Percentiles rank a stretch among this genome's conserved stretches.
These are phyloP conservation scores for Clarireedia hainanense DNA, from an alignment of 2,329 filamentous ascomycete genomes.

Conservation along the genomic window DNA sequence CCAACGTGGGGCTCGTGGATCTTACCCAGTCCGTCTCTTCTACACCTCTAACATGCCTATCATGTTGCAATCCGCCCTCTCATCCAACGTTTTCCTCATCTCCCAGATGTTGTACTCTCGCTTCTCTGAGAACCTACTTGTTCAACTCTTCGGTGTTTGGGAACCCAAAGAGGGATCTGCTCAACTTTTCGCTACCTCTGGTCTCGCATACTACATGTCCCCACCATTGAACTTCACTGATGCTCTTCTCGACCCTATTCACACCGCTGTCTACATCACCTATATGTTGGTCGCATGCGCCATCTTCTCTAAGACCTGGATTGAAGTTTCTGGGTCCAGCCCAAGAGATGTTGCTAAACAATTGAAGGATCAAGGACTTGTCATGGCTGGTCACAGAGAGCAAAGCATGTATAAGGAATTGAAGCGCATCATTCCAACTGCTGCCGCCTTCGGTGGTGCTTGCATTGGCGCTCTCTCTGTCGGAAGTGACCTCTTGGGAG, in stretches of 20 bases:
- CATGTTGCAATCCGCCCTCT: slow-evolving; percentile 98
- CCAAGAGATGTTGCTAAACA: slow-evolving; percentile 98
- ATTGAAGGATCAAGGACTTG: slow-evolving; percentile 97
- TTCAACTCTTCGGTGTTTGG: slow-evolving; percentile 96
- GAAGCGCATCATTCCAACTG: slow-evolving; percentile 97
- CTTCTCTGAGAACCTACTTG: slow-evolving; percentile 97
- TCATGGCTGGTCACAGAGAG: slow-evolving; percentile 99
- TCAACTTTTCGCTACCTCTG: slow-evolving; percentile 87
- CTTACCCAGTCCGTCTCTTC: slow-evolving; percentile 97
- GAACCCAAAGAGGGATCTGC: slow-evolving; percentile 93
- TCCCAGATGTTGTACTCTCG: slow-evolving; percentile 99
- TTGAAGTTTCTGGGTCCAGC: slow-evolving; percentile 96
- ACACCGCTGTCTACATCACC: slow-evolving; percentile 88
- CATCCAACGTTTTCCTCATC: slow-evolving; percentile 98
- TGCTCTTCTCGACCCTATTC: slow-evolving; percentile 91
- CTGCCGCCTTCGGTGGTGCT: slow-evolving; percentile 94
- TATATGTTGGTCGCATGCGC: slow-evolving; percentile 98
- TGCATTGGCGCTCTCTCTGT: slow-evolving; percentile 98
- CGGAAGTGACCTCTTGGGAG: slow-evolving; percentile 88
- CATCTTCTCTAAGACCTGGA: slow-evolving; percentile 99
- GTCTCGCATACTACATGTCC: slow-evolving; percentile 99
- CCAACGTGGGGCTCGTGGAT: slow-evolving; percentile 96
- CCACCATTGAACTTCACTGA: slow-evolving; percentile 97
- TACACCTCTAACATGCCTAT: slow-evolving; percentile 99
- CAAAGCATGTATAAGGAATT: slow-evolving; percentile 99